Evolutionary conservation across 192 early-diverging fungal species (phyloP).

Genomic region (Haplosporangium gracile): DNA sequence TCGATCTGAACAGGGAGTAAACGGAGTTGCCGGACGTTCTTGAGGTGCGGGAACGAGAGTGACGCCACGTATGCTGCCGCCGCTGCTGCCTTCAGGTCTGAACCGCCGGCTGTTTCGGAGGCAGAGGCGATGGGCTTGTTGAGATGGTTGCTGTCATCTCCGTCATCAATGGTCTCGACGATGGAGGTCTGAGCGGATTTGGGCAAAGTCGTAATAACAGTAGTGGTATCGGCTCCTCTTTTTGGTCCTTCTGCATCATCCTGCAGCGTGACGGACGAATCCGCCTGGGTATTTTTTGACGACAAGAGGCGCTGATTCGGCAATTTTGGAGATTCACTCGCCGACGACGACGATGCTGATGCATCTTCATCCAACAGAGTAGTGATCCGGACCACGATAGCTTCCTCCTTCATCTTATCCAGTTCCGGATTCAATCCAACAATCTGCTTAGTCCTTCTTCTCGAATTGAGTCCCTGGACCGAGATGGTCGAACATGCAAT

Average conservation of each 20-base stretch:
- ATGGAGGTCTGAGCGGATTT: neutral
- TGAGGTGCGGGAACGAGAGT: conserved; percentile 38
- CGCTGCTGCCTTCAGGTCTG: too few relatives aligned
- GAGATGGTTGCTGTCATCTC: neutral
- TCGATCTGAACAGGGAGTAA: conserved; percentile 42
- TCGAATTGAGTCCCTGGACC: conserved; percentile 54
- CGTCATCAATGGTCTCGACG: neutral
- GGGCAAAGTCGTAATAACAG: neutral
- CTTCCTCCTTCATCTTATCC: conserved; percentile 21
- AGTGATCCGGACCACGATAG: neutral
- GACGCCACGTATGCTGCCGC: conserved; percentile 6
- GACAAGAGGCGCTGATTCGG: neutral
- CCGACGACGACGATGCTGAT: neutral
- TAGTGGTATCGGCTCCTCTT: neutral
- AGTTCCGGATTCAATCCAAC: neutral
- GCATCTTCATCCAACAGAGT: neutral
- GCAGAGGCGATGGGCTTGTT: neutral
- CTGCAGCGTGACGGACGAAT: conserved; percentile 5
- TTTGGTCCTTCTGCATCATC: neutral
- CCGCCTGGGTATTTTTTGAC: conserved; percentile 10
- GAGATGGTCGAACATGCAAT: conserved; percentile 45
- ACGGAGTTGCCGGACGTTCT: conserved; percentile 30
- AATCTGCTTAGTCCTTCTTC: conserved; percentile 30
- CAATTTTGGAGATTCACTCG: neutral
- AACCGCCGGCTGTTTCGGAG: neutral